These are phyloP conservation scores for Phialemonium atrogriseum DNA, from an alignment of 2,329 filamentous ascomycete species.

Conservation along the genomic window DNA sequence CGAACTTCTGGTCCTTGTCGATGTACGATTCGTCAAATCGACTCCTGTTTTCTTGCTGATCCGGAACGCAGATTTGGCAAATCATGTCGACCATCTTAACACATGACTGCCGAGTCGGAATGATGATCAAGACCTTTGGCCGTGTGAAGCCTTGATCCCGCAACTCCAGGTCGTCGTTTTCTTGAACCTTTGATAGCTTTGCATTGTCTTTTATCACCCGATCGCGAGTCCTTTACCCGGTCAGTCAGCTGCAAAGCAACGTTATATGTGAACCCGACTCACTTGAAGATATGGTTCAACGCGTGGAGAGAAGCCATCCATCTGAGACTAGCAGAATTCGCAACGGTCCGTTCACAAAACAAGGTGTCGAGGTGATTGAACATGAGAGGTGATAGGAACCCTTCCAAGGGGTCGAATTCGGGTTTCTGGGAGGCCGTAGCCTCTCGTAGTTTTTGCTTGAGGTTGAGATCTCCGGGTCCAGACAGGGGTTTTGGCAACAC, in stretches of 20 bases:
- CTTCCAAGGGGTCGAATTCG: constrained; percentile 53
- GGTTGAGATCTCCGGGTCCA: constrained; percentile 40
- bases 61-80: constrained; percentile 65
- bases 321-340: constrained; percentile 61
- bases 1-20: constrained; percentile 59
- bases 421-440: constrained; percentile 44
- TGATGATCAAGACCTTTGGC: constrained; percentile 83
- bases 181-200: constrained; percentile 59
- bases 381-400: constrained; percentile 59
- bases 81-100: constrained; percentile 72
- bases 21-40: constrained; percentile 81
- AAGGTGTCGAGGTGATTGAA: constrained; percentile 80
- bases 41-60: constrained; percentile 92
- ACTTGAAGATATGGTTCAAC: constrained; percentile 88
- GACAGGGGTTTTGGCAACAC: constrained; percentile 26
- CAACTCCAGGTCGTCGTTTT: constrained; percentile 59
- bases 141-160: constrained; percentile 93
- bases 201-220: constrained; percentile 88
- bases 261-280: constrained; percentile 15
- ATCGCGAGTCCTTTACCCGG: constrained; percentile 60
- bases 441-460: constrained; percentile 63
- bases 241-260: constrained; percentile 4
- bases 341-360: constrained; percentile 61
- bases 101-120: constrained; percentile 83
- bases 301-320: constrained; percentile 72